Percentiles rank a stretch among this genome's conserved stretches.
These are phyloP conservation scores for Torulaspora indica DNA, from an alignment of 805 yeast species.

Conservation along the genomic window DNA sequence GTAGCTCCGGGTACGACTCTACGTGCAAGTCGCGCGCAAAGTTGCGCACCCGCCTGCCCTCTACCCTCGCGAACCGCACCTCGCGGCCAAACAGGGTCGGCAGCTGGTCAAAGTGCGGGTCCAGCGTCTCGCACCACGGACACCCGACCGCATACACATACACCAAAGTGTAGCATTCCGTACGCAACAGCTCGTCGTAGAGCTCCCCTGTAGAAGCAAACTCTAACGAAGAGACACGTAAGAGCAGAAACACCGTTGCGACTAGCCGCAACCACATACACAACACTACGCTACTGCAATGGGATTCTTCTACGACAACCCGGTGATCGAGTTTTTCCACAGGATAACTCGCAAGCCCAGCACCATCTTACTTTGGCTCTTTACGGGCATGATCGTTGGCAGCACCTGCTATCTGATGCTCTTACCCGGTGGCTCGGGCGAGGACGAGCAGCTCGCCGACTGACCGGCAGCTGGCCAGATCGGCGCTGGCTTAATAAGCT, in stretches of 20 bases:
- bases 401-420: conserved; percentile 27
- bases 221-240: conserved; percentile 1
- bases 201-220: conserved; percentile 5
- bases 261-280: no score
- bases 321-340: conserved; percentile 27
- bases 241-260: no score
- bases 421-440: conserved; percentile 5
- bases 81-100: conserved; percentile 42
- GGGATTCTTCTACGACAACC: conserved; percentile 29
- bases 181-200: conserved; percentile 3
- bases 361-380: conserved; percentile 32
- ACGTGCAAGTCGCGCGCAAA: conserved; percentile 41
- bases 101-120: conserved; percentile 44
- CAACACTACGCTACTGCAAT: no score
- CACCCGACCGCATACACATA: conserved; percentile 44
- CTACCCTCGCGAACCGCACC: conserved; percentile 37
- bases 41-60: conserved; percentile 35
- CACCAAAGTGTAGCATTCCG: conserved; percentile 12
- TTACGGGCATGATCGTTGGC: conserved; percentile 29
- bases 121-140: conserved; percentile 43
- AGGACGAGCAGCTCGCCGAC: neutral
- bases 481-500: conserved; percentile 1
- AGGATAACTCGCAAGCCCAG: conserved; percentile 26
- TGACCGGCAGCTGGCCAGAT: neutral
- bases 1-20: conserved; percentile 46